Conservation (phyloP, 2,329 filamentous ascomycete genomes). For the Talaromyces marneffei region DNA sequence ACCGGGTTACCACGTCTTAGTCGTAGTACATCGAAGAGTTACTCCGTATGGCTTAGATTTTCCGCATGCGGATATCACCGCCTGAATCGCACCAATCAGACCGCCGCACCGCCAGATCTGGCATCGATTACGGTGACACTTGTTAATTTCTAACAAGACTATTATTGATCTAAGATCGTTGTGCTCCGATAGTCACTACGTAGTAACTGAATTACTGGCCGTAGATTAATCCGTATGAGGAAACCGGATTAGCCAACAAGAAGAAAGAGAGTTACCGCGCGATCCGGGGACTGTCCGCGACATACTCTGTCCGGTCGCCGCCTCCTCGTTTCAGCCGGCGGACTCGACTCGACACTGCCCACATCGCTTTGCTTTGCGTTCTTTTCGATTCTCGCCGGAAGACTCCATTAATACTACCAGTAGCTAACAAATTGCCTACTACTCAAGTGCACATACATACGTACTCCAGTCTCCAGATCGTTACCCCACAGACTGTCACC, state of each 20-base stretch:
- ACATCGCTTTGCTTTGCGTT: neutral
- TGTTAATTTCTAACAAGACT: too few relatives aligned
- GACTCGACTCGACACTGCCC: neutral
- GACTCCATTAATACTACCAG: too few relatives aligned
- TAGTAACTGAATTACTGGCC: too few relatives aligned
- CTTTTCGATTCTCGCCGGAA: neutral
- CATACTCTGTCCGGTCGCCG: neutral
- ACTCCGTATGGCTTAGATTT: neutral
- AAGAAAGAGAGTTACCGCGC: neutral
- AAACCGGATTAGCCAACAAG: neutral
- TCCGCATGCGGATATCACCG: neutral
- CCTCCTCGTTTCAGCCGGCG: neutral
- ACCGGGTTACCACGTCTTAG: too few relatives aligned
- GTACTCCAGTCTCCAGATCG: neutral
- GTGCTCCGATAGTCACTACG: too few relatives aligned
- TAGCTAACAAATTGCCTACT: too few relatives aligned
- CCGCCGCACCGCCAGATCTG: neutral
- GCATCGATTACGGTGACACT: too few relatives aligned
- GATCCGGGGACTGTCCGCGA: neutral
- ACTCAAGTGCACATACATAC: too few relatives aligned
- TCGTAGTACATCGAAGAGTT: too few relatives aligned
- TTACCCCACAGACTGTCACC: neutral
- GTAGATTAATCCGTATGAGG: neutral
- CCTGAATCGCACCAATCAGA: neutral
- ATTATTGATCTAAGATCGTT: too few relatives aligned